Conservation (phyloP, 306 rosid species). For the Fagus sylvatica region DNA sequence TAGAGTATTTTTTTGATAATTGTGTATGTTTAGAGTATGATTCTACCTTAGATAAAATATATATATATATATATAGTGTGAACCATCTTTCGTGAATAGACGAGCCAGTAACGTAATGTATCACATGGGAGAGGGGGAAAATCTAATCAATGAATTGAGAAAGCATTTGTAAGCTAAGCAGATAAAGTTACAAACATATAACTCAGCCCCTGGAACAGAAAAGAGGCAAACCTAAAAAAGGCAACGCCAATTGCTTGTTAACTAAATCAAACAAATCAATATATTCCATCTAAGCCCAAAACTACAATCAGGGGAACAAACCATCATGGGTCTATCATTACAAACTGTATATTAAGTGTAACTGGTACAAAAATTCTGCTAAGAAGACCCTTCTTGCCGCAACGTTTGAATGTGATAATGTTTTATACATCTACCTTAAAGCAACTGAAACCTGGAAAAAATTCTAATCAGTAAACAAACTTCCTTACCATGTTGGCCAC, state of each 20-base stretch:
- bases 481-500: background rate
- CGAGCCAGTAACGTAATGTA: background rate
- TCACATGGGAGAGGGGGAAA: background rate
- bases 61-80: too few species aligned
- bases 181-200: background rate
- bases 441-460: conserved; percentile 33
- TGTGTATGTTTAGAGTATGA: too few species aligned
- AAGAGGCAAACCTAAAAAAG: too few species aligned
- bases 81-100: background rate
- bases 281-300: background rate
- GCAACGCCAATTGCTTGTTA: background rate
- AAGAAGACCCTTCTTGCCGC: conserved; percentile 21
- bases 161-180: background rate
- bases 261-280: background rate
- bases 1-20: too few species aligned
- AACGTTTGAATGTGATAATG: conserved; percentile 24
- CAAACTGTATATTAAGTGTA: conserved; percentile 22
- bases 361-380: conserved; percentile 10
- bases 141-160: background rate
- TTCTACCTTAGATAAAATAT: too few species aligned
- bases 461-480: conserved; percentile 6
- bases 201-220: conserved; percentile 6
- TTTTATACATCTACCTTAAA: conserved; percentile 33
- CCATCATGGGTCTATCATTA: conserved; percentile 11
- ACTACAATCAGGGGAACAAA: conserved; percentile 22